A percentile compares a stretch with the other conserved stretches of the same genome.
Evolutionary conservation across 2,329 filamentous ascomycete species (phyloP).

Genomic region (Fusarium sublunatum): DNA sequence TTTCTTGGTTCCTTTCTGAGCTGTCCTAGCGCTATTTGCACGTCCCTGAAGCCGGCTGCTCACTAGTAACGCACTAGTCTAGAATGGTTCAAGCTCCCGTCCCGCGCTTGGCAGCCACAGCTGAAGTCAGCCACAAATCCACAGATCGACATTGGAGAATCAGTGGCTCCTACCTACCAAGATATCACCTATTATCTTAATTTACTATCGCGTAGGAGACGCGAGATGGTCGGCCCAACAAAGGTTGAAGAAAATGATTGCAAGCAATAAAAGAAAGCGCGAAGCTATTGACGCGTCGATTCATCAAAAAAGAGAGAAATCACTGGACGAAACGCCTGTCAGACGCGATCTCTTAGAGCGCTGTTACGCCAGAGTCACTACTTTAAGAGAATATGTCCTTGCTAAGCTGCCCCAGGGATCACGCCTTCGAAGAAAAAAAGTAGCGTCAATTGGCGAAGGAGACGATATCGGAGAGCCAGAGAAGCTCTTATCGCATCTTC

Average conservation of each 20-base stretch:
- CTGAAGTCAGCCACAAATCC: conserved; percentile 26
- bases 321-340: conserved; percentile 39
- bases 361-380: conserved; percentile 74
- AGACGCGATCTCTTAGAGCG: conserved; percentile 73
- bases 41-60: conserved; percentile 21
- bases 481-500: conserved; percentile 63
- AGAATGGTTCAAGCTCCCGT: conserved; percentile 5
- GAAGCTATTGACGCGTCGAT: conserved; percentile 39
- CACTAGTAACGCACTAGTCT: conserved; percentile 1
- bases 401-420: conserved; percentile 74
- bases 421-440: conserved; percentile 68
- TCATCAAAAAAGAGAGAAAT: conserved; percentile 24
- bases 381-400: conserved; percentile 77
- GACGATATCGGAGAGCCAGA: conserved; percentile 50
- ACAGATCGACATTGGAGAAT: conserved; percentile 1
- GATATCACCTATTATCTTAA: conserved; percentile 8
- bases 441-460: conserved; percentile 57
- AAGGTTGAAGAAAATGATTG: conserved; percentile 39
- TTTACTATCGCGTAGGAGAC: conserved; percentile 6
- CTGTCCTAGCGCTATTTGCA: conserved; percentile 3
- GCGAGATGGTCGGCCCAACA: conserved; percentile 19
- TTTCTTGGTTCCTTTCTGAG: conserved; percentile 8
- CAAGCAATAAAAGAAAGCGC: conserved; percentile 46
- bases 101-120: conserved; percentile 19
- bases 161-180: neutral